A percentile compares a stretch with the other conserved stretches of the same genome.
phyloP scores from a whole-genome alignment of 1,284 basidiomycete genomes.

The Tremellales sp. region DNA sequence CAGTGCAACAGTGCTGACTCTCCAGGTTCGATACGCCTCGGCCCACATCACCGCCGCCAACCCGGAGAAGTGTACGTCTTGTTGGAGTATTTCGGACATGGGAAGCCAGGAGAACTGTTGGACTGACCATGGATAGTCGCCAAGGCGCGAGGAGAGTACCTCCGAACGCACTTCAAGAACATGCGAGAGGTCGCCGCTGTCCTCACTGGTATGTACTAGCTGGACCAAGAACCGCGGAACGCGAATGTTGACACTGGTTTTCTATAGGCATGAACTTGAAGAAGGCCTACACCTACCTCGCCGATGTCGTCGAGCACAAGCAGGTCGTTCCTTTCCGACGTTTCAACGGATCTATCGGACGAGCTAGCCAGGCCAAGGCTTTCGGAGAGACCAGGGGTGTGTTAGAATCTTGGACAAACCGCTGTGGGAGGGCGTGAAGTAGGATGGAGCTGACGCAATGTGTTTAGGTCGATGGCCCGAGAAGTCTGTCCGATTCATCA shows the following conservation, averaged over 20 bases:
- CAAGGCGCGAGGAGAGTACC: constrained; percentile 90
- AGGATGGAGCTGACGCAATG: background rate
- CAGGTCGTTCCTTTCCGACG: constrained; percentile 96
- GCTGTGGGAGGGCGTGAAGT: background rate
- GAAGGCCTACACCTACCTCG: constrained; percentile 94
- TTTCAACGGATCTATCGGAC: constrained; percentile 94
- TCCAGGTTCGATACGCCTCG: constrained; percentile 82
- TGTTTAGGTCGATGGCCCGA: constrained; percentile 94
- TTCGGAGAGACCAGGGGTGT: constrained; percentile 96
- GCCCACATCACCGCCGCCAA: constrained; percentile 71
- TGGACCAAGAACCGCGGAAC: background rate
- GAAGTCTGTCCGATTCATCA: constrained; percentile 96
- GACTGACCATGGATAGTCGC: constrained; percentile 59
- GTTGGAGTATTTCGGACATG: constrained; percentile 1
- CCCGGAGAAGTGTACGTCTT: constrained; percentile 81
- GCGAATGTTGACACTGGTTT: constrained; percentile 1
- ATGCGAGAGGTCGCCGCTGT: constrained; percentile 93
- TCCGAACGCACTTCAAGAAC: constrained; percentile 99
- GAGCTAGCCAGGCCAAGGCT: constrained; percentile 95
- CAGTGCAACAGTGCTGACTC: background rate
- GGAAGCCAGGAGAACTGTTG: background rate
- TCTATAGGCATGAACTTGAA: constrained; percentile 81
- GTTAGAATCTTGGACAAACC: constrained; percentile 9
- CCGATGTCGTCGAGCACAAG: constrained; percentile 94
- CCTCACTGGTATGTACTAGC: constrained; percentile 62